phyloP scores from a whole-genome alignment of 2,329 filamentous ascomycete genomes.

The Fusarium poae region DNA sequence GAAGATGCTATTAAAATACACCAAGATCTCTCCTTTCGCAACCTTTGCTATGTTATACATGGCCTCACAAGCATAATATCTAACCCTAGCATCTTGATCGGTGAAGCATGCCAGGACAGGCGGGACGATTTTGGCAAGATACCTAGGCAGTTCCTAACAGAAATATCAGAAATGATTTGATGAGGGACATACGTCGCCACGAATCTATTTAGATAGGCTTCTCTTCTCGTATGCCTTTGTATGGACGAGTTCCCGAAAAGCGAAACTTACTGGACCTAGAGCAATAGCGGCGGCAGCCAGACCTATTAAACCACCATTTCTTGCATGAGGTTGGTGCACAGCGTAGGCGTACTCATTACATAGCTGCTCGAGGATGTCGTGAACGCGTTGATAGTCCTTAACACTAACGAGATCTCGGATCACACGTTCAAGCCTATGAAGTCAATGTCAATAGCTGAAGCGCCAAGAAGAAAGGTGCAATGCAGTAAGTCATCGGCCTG shows the following conservation, averaged over 20 bases:
- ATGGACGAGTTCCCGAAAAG: background rate
- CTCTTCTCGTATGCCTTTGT: background rate
- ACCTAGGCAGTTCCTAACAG: constrained; percentile 85
- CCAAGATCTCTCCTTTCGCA: constrained; percentile 94
- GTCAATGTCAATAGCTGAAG: constrained; percentile 20
- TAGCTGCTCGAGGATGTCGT: constrained; percentile 92
- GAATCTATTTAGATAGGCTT: background rate
- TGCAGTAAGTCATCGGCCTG: constrained; percentile 10
- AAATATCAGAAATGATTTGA: constrained; percentile 14
- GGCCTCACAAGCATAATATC: constrained; percentile 98
- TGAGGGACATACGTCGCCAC: too few relatives aligned
- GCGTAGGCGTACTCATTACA: constrained; percentile 98
- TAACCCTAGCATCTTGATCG: constrained; percentile 95
- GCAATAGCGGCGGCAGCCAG: constrained; percentile 96
- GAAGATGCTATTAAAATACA: constrained; percentile 99
- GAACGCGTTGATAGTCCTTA: constrained; percentile 84
- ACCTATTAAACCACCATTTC: constrained; percentile 96
- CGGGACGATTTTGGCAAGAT: constrained; percentile 93
- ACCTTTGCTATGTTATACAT: constrained; percentile 99
- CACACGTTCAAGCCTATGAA: constrained; percentile 82
- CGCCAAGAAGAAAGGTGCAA: background rate
- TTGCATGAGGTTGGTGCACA: constrained; percentile 94
- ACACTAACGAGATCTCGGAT: constrained; percentile 85
- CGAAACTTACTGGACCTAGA: constrained; percentile 80
- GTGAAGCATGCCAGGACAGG: constrained; percentile 97